Conservation (phyloP, 23 red algal genomes). For the Pyropia yezoensis region DNA sequence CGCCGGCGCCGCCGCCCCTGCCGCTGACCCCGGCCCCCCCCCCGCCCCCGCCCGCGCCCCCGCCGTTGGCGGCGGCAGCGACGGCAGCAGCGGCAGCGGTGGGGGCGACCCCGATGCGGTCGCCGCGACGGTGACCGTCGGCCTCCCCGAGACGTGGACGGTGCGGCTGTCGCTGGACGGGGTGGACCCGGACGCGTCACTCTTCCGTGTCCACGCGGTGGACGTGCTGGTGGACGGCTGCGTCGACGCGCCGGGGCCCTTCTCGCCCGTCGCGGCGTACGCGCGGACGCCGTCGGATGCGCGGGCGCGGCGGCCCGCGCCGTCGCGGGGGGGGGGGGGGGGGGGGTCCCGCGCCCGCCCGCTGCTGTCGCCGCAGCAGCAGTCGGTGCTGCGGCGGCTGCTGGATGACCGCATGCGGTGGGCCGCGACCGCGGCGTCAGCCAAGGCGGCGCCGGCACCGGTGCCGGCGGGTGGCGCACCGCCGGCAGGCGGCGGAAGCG, state of each 20-base stretch:
- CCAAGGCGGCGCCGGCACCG: too few species aligned
- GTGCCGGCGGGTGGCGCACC: too few species aligned
- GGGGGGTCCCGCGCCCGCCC: background rate
- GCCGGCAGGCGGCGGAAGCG: too few species aligned
- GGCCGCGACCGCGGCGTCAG: too few species aligned
- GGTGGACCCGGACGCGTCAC: conserved; percentile 24
- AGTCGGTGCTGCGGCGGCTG: conserved; percentile 13
- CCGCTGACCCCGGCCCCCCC: too few species aligned
- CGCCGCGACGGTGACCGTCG: conserved; percentile 23
- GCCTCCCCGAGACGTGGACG: conserved; percentile 20
- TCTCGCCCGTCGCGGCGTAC: background rate
- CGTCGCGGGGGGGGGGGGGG: background rate
- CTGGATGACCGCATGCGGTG: conserved; percentile 30
- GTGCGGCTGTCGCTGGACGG: conserved; percentile 26
- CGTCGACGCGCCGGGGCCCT: conserved; percentile 4
- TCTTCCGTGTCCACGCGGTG: conserved; percentile 37
- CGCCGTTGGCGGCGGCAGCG: conserved; percentile 26
- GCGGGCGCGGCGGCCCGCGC: conserved; percentile 3
- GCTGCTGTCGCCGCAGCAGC: conserved; percentile 7
- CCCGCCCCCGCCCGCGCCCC: conserved; percentile 4
- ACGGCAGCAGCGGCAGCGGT: conserved; percentile 14
- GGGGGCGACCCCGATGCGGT: conserved; percentile 13
- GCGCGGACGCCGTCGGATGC: background rate
- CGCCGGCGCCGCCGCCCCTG: conserved; percentile 1
- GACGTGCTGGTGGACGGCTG: conserved; percentile 19